Conservation (phyloP, 768 basidiomycete species). For the Zangia roseola region DNA sequence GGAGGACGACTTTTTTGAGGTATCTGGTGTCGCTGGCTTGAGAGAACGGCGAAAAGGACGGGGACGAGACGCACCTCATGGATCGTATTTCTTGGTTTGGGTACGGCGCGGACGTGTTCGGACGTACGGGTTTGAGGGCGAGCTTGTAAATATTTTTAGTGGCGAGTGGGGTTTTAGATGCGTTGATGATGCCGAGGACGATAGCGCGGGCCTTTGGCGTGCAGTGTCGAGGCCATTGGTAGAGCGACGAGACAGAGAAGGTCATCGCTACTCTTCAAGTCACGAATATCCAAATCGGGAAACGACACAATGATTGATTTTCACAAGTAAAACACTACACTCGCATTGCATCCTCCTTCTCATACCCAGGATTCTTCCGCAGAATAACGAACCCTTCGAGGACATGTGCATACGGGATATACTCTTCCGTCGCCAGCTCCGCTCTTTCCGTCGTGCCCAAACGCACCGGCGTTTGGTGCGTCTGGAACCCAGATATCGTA, state of each 20-base stretch:
- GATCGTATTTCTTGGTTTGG: slow-evolving; percentile 54
- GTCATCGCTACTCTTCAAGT: slow-evolving; percentile 2
- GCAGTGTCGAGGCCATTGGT: slow-evolving; percentile 23
- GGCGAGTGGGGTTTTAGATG: slow-evolving; percentile 22
- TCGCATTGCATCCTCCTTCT: slow-evolving; percentile 85
- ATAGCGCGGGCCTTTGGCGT: slow-evolving; percentile 22
- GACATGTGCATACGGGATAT: slow-evolving; percentile 83
- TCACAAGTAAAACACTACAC: slow-evolving; percentile 39
- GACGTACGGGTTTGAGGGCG: slow-evolving; percentile 12
- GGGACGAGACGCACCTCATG: slow-evolving; percentile 39
- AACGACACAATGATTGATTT: not conserved
- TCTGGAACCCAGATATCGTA: slow-evolving; percentile 98
- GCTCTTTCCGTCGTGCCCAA: slow-evolving; percentile 92
- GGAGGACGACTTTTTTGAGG: slow-evolving; percentile 53
- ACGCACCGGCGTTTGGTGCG: slow-evolving; percentile 94
- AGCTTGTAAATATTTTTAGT: slow-evolving; percentile 29
- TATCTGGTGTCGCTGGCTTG: slow-evolving; percentile 37
- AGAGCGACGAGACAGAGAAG: slow-evolving; percentile 18
- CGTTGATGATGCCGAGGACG: slow-evolving; percentile 20
- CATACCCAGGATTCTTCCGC: slow-evolving; percentile 89
- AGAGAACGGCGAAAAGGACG: not conserved
- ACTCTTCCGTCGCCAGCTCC: slow-evolving; percentile 97
- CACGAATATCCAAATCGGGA: not conserved
- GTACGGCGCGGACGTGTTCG: slow-evolving; percentile 34
- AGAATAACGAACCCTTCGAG: slow-evolving; percentile 92